These are phyloP conservation scores for Heterobasidion parviporum DNA, from an alignment of 1,284 basidiomycete species.

Conservation along the genomic window DNA sequence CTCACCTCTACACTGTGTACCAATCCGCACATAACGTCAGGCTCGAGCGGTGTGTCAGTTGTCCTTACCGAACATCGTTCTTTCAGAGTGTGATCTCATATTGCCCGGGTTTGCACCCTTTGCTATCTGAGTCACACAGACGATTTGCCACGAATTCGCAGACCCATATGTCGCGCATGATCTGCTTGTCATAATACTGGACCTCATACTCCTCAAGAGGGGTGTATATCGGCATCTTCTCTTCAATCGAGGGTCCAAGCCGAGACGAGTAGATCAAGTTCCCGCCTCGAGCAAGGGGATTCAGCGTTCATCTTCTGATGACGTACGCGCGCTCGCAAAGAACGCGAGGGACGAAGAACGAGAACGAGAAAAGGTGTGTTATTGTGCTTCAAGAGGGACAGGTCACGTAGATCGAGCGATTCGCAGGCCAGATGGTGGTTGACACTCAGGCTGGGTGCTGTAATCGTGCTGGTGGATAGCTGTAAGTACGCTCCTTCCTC, in stretches of 20 bases:
- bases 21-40: slow-evolving; percentile 77
- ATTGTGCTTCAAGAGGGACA: not conserved
- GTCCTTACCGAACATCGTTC: not conserved
- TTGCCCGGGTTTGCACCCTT: slow-evolving; percentile 1
- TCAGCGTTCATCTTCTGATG: not conserved
- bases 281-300: not conserved
- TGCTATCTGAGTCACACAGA: slow-evolving; percentile 10
- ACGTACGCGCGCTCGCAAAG: not conserved
- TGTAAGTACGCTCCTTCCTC: slow-evolving; percentile 30
- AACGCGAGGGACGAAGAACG: slow-evolving; percentile 6
- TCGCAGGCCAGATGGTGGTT: slow-evolving; percentile 49
- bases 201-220: slow-evolving; percentile 82
- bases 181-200: slow-evolving; percentile 67
- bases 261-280: slow-evolving; percentile 25
- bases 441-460: slow-evolving; percentile 47
- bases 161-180: slow-evolving; percentile 92
- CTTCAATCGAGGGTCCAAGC: slow-evolving; percentile 76
- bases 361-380: slow-evolving; percentile 15
- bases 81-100: not conserved
- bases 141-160: slow-evolving; percentile 59
- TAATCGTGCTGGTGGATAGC: slow-evolving; percentile 56
- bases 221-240: slow-evolving; percentile 84
- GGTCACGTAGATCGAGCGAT: not conserved
- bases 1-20: slow-evolving; percentile 80
- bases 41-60: slow-evolving; percentile 70